Conservation (phyloP, 805 yeast genomes). For the Starmerella sirachaensis region DNA sequence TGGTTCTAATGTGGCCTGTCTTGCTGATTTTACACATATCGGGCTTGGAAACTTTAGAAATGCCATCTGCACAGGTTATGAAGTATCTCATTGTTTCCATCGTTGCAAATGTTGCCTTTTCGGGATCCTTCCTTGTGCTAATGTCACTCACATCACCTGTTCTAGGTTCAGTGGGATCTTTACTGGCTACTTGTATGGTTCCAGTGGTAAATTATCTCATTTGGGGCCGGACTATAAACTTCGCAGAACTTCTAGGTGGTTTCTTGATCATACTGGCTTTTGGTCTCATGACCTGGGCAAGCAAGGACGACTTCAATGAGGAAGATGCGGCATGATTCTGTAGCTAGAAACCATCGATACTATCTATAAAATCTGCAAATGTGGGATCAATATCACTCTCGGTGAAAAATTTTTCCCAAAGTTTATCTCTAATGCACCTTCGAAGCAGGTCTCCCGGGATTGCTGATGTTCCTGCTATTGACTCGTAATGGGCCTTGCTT, state of each 20-base stretch:
- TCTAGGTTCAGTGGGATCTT: slow-evolving; percentile 51
- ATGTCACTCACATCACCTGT: slow-evolving; percentile 84
- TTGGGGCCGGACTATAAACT: slow-evolving; percentile 46
- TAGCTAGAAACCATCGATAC: too few relatives aligned
- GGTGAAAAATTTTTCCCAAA: too few relatives aligned
- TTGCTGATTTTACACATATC: slow-evolving; percentile 40
- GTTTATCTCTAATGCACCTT: too few relatives aligned
- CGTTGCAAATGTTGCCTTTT: slow-evolving; percentile 51
- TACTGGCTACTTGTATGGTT: slow-evolving; percentile 67
- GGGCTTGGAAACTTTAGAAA: slow-evolving; percentile 46
- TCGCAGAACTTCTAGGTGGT: slow-evolving; percentile 57
- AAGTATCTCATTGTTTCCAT: slow-evolving; percentile 41
- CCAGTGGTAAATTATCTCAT: slow-evolving; percentile 64
- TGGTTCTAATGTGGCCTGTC: slow-evolving; percentile 37
- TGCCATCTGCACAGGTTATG: slow-evolving; percentile 38
- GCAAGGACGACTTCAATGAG: slow-evolving; percentile 29
- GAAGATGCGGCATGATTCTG: too few relatives aligned
- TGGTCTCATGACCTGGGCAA: slow-evolving; percentile 34
- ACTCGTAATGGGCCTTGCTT: too few relatives aligned
- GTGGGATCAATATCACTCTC: too few relatives aligned
- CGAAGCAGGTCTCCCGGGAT: too few relatives aligned
- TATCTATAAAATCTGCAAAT: too few relatives aligned
- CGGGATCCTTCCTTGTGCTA: slow-evolving; percentile 58
- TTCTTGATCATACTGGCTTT: slow-evolving; percentile 59
- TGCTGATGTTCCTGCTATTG: too few relatives aligned